A percentile compares a stretch with the other conserved stretches of the same genome.
Conservation (phyloP, 768 basidiomycete genomes). For the Termitomyces heimii region DNA sequence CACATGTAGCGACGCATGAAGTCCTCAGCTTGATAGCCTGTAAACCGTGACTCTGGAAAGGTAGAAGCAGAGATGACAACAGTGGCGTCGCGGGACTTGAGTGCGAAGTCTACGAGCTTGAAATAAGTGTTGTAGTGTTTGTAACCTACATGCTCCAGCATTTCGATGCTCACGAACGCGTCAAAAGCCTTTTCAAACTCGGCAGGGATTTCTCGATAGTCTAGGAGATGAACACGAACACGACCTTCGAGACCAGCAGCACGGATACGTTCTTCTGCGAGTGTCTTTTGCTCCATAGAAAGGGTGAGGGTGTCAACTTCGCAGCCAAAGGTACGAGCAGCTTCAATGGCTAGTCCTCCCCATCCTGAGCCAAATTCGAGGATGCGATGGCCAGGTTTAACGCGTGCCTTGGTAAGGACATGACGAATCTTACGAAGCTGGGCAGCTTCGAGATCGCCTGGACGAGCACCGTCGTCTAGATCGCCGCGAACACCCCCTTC, state of each 20-base stretch:
- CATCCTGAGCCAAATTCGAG: constrained; percentile 93
- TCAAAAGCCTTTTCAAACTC: constrained; percentile 81
- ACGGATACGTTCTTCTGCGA: constrained; percentile 80
- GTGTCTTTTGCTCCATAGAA: constrained; percentile 78
- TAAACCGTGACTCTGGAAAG: constrained; percentile 65
- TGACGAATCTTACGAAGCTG: constrained; percentile 81
- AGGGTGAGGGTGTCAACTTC: constrained; percentile 88
- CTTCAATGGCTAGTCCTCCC: constrained; percentile 89
- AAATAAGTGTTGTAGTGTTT: constrained; percentile 68
- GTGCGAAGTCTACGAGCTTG: constrained; percentile 69
- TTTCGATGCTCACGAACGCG: constrained; percentile 73
- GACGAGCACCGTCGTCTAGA: constrained; percentile 45
- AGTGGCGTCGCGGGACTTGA: constrained; percentile 63
- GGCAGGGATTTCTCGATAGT: constrained; percentile 83
- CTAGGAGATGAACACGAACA: constrained; percentile 83
- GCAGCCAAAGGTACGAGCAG: constrained; percentile 66
- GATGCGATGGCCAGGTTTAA: constrained; percentile 74
- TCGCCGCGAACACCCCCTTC: constrained; percentile 80
- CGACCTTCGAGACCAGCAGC: constrained; percentile 62
- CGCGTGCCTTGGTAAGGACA: constrained; percentile 72
- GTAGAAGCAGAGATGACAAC: constrained; percentile 66
- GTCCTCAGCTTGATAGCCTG: constrained; percentile 73
- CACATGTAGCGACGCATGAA: constrained; percentile 89
- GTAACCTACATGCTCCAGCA: constrained; percentile 66
- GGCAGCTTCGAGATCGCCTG: constrained; percentile 73